Base-by-base conservation (phyloP, 306 rosid species). In the Vigna trinervia region DNA sequence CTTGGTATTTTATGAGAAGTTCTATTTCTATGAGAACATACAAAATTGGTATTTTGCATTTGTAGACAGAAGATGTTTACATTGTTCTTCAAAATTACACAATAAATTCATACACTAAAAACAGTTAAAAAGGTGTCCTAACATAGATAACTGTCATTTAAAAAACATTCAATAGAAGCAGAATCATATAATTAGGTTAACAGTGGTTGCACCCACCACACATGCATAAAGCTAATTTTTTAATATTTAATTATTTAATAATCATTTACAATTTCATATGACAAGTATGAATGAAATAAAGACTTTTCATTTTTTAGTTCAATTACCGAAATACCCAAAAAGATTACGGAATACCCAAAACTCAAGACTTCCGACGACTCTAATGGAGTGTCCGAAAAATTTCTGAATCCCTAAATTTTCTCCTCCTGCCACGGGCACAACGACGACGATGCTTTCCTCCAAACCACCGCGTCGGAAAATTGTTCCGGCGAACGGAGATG, bases 401-500 rank as follows among this genome's bases (percentile, higher is more conserved):
- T 73, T 78, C 78, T 73, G 39, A 78, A 81, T 81, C 84, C 83
- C 92, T 85, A 78, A 82, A 83, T 86, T 76, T 57, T 74, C 82
- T 84, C 89, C 84, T 73, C 43, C 43, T n/a, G 71, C 59, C 28
- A 28, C 93, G 66, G 71, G 67, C 59, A 69, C 72, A 26, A 66
- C 19, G 53, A 74, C 77, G 81, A 95, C 71, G 78, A 95, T 92
- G 99, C 81, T 69, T 62, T 76, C 94, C 58, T 50, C 89, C 12
- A 95, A 86, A 64, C 79, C 87, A 17, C 82, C 79, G 14, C 97
- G 97, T 80, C 97, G 98, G 86, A 90, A 92, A 80, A 76, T 89
- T 26, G 78, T 79, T 2, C 98, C 97, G 84, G 74, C 86, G 38
- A 83, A 84, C 61, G 89, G 91, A 10, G 98, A 79, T 2, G 91